Conservation (phyloP, 1,284 basidiomycete species). For the Pterula multifida region DNA sequence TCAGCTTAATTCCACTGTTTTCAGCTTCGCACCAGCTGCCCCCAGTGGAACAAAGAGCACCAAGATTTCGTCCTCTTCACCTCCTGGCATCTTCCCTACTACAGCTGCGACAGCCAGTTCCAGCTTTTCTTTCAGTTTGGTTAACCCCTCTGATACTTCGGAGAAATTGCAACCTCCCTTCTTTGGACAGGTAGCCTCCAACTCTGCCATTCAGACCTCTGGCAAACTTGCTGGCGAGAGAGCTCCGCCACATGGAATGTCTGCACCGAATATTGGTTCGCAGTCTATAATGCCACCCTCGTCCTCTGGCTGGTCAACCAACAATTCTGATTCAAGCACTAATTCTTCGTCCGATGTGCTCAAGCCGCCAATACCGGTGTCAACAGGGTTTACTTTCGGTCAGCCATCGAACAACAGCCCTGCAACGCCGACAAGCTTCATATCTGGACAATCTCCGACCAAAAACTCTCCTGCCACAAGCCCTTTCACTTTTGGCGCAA, state of each 20-base stretch:
- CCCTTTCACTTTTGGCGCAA: conserved; percentile 12
- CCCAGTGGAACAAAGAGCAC: no score
- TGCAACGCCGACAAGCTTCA: not conserved
- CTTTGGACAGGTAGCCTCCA: not conserved
- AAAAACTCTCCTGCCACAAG: conserved; percentile 3
- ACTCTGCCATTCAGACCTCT: not conserved
- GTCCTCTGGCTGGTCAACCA: no score
- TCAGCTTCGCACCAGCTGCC: no score
- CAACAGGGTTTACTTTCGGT: not conserved
- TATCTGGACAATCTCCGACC: conserved; percentile 1
- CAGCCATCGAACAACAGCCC: not conserved
- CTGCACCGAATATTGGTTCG: not conserved
- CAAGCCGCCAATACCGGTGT: conserved; percentile 4
- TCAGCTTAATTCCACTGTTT: no score
- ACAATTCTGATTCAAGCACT: no score
- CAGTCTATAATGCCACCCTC: no score
- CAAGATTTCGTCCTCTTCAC: no score
- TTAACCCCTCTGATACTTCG: conserved; percentile 9
- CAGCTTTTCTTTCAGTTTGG: conserved; percentile 9
- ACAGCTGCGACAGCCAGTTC: conserved; percentile 8
- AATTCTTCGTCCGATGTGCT: not conserved
- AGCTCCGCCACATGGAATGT: not conserved
- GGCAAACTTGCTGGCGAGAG: not conserved
- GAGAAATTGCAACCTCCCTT: conserved; percentile 1
- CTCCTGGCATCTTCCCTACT: no score